phyloP scores from a whole-genome alignment of 495 filamentous ascomycete genomes.

The Daldinia childiae region DNA sequence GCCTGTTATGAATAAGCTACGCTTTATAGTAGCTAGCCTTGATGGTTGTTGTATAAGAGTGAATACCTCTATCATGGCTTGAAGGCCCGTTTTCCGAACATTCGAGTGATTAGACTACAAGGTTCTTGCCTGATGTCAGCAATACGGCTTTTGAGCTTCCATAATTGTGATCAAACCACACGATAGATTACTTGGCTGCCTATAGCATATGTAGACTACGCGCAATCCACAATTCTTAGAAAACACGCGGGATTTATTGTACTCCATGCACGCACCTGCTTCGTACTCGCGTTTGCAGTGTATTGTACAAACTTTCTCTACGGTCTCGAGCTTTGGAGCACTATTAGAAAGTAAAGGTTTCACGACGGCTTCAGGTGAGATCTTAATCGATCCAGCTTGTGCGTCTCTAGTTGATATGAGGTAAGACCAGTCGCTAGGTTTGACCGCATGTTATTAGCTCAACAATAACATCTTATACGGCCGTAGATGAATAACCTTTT shows the following conservation, averaged over 20 bases:
- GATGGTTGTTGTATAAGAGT: background rate
- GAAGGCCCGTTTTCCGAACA: background rate
- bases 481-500: background rate
- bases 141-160: slow-evolving; percentile 1
- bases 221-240: background rate
- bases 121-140: slow-evolving; percentile 2
- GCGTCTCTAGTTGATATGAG: background rate
- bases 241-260: background rate
- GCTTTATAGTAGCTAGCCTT: background rate
- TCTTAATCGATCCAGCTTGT: slow-evolving; percentile 3
- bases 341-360: background rate
- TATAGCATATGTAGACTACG: background rate
- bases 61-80: background rate
- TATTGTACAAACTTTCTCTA: background rate
- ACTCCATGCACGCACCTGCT: no score
- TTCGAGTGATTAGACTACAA: background rate
- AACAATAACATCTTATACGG: background rate
- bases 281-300: background rate
- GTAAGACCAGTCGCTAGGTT: background rate
- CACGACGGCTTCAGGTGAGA: slow-evolving; percentile 7
- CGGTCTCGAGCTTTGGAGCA: background rate
- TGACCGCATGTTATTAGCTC: background rate
- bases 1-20: no score
- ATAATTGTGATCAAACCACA: slow-evolving; percentile 1
- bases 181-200: background rate